phyloP scores from a whole-genome alignment of 179 eudicot genomes.

The Spinacia oleracea region DNA sequence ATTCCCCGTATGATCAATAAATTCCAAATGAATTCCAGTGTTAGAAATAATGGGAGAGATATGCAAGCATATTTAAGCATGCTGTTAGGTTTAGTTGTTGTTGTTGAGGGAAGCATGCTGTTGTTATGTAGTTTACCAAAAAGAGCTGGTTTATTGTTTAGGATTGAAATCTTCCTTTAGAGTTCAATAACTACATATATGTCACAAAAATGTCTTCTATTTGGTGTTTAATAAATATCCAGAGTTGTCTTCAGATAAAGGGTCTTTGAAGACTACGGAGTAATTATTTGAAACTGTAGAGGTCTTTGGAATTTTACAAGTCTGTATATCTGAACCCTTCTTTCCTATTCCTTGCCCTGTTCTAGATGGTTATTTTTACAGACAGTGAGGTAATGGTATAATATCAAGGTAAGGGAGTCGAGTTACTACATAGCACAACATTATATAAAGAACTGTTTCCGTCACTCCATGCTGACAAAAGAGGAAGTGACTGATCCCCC shows the following conservation, averaged over 20 bases:
- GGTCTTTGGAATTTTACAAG: not conserved
- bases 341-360: not conserved
- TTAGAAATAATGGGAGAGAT: not conserved
- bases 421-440: not conserved
- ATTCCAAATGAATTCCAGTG: not conserved
- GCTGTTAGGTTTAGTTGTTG: too few species aligned
- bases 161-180: not conserved
- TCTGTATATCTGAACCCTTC: not conserved
- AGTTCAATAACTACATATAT: not conserved
- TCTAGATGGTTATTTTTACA: not conserved
- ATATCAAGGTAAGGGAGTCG: not conserved
- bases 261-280: not conserved
- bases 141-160: not conserved
- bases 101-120: not conserved
- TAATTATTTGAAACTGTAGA: not conserved
- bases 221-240: not conserved
- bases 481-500: not conserved
- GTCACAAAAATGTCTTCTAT: not conserved
- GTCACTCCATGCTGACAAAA: too few species aligned
- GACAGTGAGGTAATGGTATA: not conserved
- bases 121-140: not conserved
- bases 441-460: not conserved
- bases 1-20: not conserved
- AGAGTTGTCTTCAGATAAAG: not conserved
- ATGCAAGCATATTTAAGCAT: not conserved